Conservation (phyloP, 176 grass and related monocot genomes). For the Eleusine coracana region DNA sequence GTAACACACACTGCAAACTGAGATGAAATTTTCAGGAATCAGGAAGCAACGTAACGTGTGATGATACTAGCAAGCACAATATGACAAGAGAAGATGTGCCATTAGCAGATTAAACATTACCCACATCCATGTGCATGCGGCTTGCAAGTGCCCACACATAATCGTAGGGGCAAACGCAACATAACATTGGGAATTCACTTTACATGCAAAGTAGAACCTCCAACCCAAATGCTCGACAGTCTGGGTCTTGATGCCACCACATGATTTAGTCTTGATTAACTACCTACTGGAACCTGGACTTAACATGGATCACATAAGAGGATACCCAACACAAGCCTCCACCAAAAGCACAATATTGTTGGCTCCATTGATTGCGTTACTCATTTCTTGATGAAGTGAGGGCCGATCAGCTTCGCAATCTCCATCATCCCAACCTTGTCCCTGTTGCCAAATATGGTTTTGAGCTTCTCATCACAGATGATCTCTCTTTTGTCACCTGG, state of each 20-base stretch:
- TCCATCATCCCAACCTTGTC: slow-evolving; percentile 78
- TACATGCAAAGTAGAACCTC: slow-evolving; percentile 36
- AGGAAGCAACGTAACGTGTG: background rate
- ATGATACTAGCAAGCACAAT: background rate
- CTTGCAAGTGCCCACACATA: background rate
- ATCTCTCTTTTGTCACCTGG: slow-evolving; percentile 72
- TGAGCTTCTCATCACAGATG: slow-evolving; percentile 69
- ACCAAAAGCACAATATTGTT: background rate
- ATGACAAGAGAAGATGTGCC: background rate
- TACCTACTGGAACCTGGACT: slow-evolving; percentile 37
- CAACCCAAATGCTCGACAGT: slow-evolving; percentile 24
- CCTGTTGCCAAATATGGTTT: slow-evolving; percentile 68
- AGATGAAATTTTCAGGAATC: background rate
- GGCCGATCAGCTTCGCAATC: slow-evolving; percentile 54
- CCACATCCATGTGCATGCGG: slow-evolving; percentile 29
- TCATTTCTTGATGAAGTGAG: slow-evolving; percentile 78
- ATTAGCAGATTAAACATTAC: slow-evolving; percentile 34
- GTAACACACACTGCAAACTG: background rate
- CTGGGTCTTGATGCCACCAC: background rate
- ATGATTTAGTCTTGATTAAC: background rate
- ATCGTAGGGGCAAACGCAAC: slow-evolving; percentile 8
- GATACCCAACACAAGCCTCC: slow-evolving; percentile 18
- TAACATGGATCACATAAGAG: slow-evolving; percentile 34
- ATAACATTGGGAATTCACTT: slow-evolving; percentile 35
- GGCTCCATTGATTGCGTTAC: slow-evolving; percentile 24